Conservation (phyloP, 768 basidiomycete genomes). For the Harrya chromipes region DNA sequence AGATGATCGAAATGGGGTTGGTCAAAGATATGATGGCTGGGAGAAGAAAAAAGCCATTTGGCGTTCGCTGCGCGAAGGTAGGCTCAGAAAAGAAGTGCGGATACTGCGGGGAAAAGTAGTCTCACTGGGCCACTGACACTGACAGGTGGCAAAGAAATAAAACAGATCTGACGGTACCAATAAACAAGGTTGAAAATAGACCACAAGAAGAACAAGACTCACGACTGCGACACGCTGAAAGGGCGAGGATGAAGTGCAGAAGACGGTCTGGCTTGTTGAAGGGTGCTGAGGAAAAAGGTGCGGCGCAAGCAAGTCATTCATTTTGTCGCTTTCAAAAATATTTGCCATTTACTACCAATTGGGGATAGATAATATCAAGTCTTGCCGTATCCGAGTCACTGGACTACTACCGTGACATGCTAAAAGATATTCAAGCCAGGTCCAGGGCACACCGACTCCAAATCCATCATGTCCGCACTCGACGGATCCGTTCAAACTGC, state of each 20-base stretch:
- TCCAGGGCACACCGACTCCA: no score
- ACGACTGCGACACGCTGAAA: slow-evolving; percentile 9
- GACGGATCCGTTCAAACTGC: not conserved
- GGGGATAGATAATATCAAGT: not conserved
- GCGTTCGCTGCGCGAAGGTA: slow-evolving; percentile 1
- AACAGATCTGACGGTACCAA: not conserved
- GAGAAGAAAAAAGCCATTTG: slow-evolving; percentile 23
- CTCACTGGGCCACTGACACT: slow-evolving; percentile 8
- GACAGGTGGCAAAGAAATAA: not conserved
- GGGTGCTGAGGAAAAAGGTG: not conserved
- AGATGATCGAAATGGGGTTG: slow-evolving; percentile 13
- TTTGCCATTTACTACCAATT: slow-evolving; percentile 6
- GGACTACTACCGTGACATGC: no score
- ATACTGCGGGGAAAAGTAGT: slow-evolving; percentile 17
- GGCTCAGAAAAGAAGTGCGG: not conserved
- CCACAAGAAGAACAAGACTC: not conserved
- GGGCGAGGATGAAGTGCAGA: slow-evolving; percentile 1
- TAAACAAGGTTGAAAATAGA: not conserved
- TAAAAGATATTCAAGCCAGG: no score
- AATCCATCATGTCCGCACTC: not conserved
- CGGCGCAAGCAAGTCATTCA: not conserved
- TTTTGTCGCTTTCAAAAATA: not conserved
- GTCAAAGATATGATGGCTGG: slow-evolving; percentile 9
- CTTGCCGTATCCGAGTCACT: no score
- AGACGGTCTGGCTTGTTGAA: no score